Conservation (phyloP, 129 eudicot genomes). For the Flaveria sonorensis region DNA sequence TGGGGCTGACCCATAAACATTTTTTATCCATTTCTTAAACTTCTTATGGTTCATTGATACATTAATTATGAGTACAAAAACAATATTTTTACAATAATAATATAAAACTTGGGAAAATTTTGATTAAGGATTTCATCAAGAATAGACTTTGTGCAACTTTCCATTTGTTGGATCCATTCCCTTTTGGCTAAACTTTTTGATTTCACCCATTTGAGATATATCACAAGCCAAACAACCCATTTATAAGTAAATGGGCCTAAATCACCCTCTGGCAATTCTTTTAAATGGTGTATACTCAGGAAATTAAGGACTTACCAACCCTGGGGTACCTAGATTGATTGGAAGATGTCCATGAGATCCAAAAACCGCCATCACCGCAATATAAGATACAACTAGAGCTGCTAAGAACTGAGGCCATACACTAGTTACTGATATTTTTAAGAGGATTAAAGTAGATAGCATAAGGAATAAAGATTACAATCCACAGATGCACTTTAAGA, state of each 20-base stretch:
- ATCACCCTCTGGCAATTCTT: neutral
- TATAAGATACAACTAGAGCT: conserved; percentile 78
- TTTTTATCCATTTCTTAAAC: neutral
- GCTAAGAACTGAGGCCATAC: conserved; percentile 66
- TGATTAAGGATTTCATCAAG: neutral
- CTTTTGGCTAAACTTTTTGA: neutral
- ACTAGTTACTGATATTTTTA: conserved; percentile 12
- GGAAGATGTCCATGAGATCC: conserved; percentile 77
- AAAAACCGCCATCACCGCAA: conserved; percentile 85
- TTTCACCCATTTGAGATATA: neutral
- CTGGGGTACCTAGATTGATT: conserved; percentile 78
- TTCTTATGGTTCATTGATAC: neutral
- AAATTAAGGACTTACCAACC: conserved; percentile 60
- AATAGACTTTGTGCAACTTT: neutral
- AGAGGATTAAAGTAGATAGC: neutral
- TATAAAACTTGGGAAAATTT: neutral
- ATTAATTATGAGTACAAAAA: neutral
- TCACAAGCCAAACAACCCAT: neutral
- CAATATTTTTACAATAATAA: neutral
- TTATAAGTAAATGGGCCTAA: neutral
- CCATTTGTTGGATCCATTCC: neutral
- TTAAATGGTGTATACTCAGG: neutral
- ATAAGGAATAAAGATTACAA: neutral
- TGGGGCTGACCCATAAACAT: neutral
- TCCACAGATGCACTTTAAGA: neutral